A percentile compares a stretch with the other conserved stretches of the same genome.
These are phyloP conservation scores for Erodium trifolium DNA, from an alignment of 441 rosid genomes.

Conservation along the genomic window DNA sequence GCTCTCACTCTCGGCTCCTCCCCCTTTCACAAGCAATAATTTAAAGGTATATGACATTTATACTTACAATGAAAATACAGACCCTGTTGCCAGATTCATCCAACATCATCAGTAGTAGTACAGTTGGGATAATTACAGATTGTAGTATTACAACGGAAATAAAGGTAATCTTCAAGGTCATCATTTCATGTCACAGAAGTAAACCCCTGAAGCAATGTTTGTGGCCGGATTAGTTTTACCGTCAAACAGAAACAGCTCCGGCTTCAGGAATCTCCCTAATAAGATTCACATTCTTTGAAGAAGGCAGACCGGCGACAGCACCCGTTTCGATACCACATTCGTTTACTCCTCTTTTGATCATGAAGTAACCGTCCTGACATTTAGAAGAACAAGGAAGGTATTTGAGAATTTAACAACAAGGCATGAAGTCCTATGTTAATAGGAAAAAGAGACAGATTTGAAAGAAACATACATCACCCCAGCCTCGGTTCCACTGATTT, in stretches of 20 bases:
- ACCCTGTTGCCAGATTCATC: too few species aligned
- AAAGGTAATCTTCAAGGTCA: too few species aligned
- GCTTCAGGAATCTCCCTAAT: conserved; percentile 24
- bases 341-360: conserved; percentile 72
- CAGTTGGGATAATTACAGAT: neutral
- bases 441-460: neutral
- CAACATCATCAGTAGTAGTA: neutral
- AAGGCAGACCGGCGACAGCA: conserved; percentile 75
- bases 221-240: neutral
- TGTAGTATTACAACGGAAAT: too few species aligned
- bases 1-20: too few species aligned
- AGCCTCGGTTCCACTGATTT: conserved; percentile 86
- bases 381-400: neutral
- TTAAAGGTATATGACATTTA: too few species aligned
- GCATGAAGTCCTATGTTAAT: neutral
- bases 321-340: conserved; percentile 84
- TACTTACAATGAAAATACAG: too few species aligned
- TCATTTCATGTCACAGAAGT: neutral
- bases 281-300: conserved; percentile 45
- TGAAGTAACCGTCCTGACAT: conserved; percentile 82
- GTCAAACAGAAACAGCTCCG: conserved; percentile 43
- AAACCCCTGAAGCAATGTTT: neutral
- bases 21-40: too few species aligned
- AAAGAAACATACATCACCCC: conserved; percentile 74
- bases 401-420: neutral